These are phyloP conservation scores for Cryphonectria carpinicola DNA, from an alignment of 2,329 filamentous ascomycete species.

Conservation along the genomic window DNA sequence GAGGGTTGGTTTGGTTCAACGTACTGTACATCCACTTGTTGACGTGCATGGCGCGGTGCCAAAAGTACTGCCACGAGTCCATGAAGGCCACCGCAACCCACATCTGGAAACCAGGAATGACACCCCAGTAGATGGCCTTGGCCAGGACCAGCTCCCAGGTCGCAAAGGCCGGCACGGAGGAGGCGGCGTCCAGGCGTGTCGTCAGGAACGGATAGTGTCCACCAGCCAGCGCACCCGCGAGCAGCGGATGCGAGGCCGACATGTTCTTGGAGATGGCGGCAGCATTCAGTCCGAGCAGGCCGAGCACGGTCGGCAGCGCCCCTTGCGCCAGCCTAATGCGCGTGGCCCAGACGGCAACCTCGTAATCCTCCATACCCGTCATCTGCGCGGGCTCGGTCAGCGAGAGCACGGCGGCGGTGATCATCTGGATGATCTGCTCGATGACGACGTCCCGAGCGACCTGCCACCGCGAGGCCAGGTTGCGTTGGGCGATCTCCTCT, in stretches of 20 bases:
- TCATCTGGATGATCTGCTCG: slow-evolving; percentile 88
- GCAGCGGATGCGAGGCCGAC: slow-evolving; percentile 68
- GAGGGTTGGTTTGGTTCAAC: slow-evolving; percentile 40
- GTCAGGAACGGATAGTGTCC: slow-evolving; percentile 78
- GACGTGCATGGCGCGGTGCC: slow-evolving; percentile 94
- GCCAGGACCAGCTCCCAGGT: slow-evolving; percentile 79
- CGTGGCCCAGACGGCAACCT: slow-evolving; percentile 88
- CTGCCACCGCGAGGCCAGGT: slow-evolving; percentile 82
- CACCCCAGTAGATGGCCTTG: slow-evolving; percentile 76
- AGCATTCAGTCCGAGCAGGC: slow-evolving; percentile 76
- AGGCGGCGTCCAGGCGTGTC: slow-evolving; percentile 56
- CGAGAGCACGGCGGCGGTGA: slow-evolving; percentile 68
- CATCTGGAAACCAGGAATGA: slow-evolving; percentile 80
- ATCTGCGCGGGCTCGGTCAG: slow-evolving; percentile 75
- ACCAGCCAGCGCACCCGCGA: slow-evolving; percentile 77
- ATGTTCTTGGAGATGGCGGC: slow-evolving; percentile 75
- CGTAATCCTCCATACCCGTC: slow-evolving; percentile 78
- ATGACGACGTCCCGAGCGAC: slow-evolving; percentile 89
- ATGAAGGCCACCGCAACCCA: slow-evolving; percentile 73
- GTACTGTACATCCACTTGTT: slow-evolving; percentile 96
- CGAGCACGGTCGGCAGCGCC: slow-evolving; percentile 73
- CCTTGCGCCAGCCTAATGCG: slow-evolving; percentile 79
- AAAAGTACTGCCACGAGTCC: slow-evolving; percentile 98
- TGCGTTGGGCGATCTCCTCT: slow-evolving; percentile 84
- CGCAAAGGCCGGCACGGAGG: slow-evolving; percentile 72